Conservation (phyloP, 1,284 basidiomycete genomes). For the Rugosomyces carneus region DNA sequence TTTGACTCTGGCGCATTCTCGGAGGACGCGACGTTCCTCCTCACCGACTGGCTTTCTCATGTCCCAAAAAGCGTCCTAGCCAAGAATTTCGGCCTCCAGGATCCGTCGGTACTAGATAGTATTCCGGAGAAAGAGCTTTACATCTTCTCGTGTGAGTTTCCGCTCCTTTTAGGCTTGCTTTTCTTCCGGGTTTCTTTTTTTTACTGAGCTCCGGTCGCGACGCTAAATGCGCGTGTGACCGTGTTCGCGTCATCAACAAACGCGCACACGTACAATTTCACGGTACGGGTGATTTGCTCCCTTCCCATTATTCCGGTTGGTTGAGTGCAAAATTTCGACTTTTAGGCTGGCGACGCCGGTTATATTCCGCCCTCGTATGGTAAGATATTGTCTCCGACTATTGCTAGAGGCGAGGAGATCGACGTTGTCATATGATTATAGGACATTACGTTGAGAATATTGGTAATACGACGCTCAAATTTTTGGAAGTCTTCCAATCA, state of each 20-base stretch:
- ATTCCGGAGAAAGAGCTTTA: constrained; percentile 46
- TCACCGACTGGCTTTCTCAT: constrained; percentile 49
- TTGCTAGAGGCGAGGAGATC: background rate
- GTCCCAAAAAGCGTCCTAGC: constrained; percentile 20
- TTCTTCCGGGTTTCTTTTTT: too few species aligned
- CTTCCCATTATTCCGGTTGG: background rate
- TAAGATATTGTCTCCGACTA: constrained; percentile 14
- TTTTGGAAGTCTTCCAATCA: constrained; percentile 59
- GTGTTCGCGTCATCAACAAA: constrained; percentile 52
- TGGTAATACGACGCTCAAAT: constrained; percentile 52
- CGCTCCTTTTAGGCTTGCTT: constrained; percentile 13
- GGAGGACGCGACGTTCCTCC: constrained; percentile 52
- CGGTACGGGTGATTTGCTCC: constrained; percentile 31
- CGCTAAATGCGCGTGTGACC: constrained; percentile 41
- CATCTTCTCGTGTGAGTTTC: constrained; percentile 43
- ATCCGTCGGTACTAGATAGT: constrained; percentile 37
- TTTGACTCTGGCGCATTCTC: constrained; percentile 51
- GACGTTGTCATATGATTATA: constrained; percentile 14
- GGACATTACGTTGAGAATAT: constrained; percentile 69
- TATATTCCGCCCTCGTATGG: constrained; percentile 49
- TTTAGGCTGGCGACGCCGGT: constrained; percentile 52
- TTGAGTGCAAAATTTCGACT: background rate
- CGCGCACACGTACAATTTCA: constrained; percentile 25
- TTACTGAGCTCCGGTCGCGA: background rate
- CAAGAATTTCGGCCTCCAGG: constrained; percentile 28